Evolutionary conservation across 208 protist genomes (phyloP).

Genomic region (Kentomonas sorsogonicus): DNA sequence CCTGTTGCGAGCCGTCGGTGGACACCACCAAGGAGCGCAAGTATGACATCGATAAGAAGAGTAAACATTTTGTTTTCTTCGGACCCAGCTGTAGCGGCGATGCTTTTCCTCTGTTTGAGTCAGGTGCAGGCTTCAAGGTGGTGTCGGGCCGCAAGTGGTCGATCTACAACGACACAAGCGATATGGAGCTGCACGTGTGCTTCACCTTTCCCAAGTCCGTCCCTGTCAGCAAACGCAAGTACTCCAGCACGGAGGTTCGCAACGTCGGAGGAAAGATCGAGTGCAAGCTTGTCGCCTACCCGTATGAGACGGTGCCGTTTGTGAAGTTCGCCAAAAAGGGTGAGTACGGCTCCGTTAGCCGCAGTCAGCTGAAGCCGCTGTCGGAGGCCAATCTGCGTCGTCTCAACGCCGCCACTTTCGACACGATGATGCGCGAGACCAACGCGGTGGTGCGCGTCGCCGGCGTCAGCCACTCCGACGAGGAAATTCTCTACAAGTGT

Average conservation of each 20-base stretch:
- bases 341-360: conserved; percentile 18
- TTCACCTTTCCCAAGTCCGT: conserved; percentile 32
- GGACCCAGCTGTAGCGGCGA: conserved; percentile 17
- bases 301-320: conserved; percentile 38
- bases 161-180: conserved; percentile 65
- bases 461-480: conserved; percentile 15
- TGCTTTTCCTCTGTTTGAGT: conserved; percentile 33
- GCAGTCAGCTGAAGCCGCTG: conserved; percentile 12
- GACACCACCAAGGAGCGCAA: conserved; percentile 13
- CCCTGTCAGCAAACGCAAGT: conserved; percentile 15
- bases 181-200: conserved; percentile 53
- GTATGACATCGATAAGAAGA: conserved; percentile 15
- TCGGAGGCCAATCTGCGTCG: conserved; percentile 20
- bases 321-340: conserved; percentile 24
- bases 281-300: conserved; percentile 36
- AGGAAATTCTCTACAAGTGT: conserved; percentile 36
- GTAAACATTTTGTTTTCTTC: conserved; percentile 21
- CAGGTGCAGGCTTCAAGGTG: conserved; percentile 46
- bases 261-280: conserved; percentile 11
- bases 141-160: conserved; percentile 35
- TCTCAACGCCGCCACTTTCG: conserved; percentile 17
- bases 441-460: conserved; percentile 15
- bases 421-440: conserved; percentile 19
- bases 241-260: conserved; percentile 20
- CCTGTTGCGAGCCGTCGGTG: background rate